Conservation (phyloP, 2,329 filamentous ascomycete species). For the Lecanicillium sp. region DNA sequence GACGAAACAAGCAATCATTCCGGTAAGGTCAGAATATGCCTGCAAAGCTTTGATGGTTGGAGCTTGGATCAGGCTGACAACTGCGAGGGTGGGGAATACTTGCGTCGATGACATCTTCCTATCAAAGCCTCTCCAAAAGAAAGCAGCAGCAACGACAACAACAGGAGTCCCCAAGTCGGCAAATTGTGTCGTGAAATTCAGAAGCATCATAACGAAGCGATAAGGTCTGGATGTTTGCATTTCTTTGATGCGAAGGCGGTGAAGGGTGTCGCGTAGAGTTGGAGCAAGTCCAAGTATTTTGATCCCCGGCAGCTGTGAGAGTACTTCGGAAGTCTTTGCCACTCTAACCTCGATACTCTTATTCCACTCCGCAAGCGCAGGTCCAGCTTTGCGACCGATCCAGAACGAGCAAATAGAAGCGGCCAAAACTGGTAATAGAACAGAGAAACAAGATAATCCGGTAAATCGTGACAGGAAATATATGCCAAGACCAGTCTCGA, state of each 20-base stretch:
- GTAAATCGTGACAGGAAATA: background rate
- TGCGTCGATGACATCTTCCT: background rate
- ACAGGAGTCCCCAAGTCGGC: background rate
- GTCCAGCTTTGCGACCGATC: background rate
- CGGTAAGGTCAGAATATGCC: background rate
- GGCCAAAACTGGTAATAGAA: background rate
- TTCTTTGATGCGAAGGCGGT: background rate
- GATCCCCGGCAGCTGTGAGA: background rate
- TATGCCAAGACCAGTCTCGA: background rate
- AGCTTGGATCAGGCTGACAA: background rate
- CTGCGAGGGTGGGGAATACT: background rate
- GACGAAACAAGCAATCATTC: background rate
- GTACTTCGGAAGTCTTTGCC: background rate
- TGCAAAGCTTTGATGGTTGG: background rate
- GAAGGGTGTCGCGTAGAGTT: background rate
- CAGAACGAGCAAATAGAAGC: background rate
- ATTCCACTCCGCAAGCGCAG: background rate
- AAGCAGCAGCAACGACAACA: background rate
- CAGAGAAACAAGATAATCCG: background rate
- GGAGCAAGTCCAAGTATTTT: constrained; percentile 1
- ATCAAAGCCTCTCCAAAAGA: background rate
- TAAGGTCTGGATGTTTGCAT: background rate
- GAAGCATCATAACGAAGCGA: background rate
- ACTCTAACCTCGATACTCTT: background rate
- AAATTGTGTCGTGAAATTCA: background rate